Base-by-base conservation (phyloP, 2,329 filamentous ascomycete genomes). In the Aspergillus sp. region DNA sequence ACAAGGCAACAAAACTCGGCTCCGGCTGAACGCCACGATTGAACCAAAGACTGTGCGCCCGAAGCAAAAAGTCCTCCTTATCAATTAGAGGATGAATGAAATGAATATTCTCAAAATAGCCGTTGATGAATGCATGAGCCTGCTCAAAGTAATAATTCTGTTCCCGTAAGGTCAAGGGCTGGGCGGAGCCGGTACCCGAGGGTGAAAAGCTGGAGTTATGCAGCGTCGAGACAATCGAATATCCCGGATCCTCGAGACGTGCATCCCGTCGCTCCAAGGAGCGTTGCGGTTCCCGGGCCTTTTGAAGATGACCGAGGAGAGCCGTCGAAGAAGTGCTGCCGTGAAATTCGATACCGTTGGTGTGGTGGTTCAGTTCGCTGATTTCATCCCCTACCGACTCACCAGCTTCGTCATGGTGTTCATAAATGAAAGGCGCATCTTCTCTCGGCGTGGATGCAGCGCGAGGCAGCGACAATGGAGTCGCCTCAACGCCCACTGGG, bases 31-130 rank as follows among this genome's bases (percentile, higher is more conserved):
- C 65, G 13, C 63, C 62, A 21, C 66, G 66, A 21, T 74, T 71
- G 17, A 78, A 73, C 80, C 80, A 81, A 0, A 81, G 67, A 19
- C 76, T 68, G 59, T 82, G 77, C 56, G 80, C 80, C 11, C 77
- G 75, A 39, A 72, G 58, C 3, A 80, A 64, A 38, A 82, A 82
- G 19, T 72, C 69, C 7, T 77, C 73, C 66, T 81, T 81, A 54
- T 82, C 80, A 19, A 82, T 74, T 3, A 82, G 75, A 0, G 80
- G 80, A 39, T 82, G 79, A 11, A 82, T 76, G 58, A 79, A 79
- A 61, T 82, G 80, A 5, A 82, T 75, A 36, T 78, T 81, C 11
- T 79, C 76, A 57, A 83, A 82, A 68, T 81, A 82, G 11, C 75
- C 76, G 60, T 80, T 77, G 54, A 82, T 70, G 36, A 83, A 82